Evolutionary conservation across 2,329 filamentous ascomycete species (phyloP).

Genomic region (Venturiaceae sp.): DNA sequence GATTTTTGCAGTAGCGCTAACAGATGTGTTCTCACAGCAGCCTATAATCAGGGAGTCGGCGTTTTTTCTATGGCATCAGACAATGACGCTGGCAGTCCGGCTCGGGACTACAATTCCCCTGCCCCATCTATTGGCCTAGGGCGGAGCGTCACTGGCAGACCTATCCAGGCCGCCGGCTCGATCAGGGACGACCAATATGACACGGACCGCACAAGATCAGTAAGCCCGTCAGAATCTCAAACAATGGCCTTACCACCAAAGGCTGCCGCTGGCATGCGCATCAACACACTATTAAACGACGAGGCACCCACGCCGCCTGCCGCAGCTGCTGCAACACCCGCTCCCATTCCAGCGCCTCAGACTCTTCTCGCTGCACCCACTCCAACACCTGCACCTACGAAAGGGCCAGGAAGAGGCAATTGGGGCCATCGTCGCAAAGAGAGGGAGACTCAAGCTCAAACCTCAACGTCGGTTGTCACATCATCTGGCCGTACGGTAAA

Average conservation of each 20-base stretch:
- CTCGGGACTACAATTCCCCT: constrained; percentile 17
- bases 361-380: neutral
- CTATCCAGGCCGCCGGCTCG: constrained; percentile 14
- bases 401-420: constrained; percentile 39
- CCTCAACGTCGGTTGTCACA: constrained; percentile 14
- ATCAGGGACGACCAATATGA: constrained; percentile 30
- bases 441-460: constrained; percentile 16
- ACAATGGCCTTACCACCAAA: neutral
- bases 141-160: constrained; percentile 5
- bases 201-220: constrained; percentile 24
- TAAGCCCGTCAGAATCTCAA: constrained; percentile 2
- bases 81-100: constrained; percentile 13
- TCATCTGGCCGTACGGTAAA: constrained; percentile 20
- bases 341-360: constrained; percentile 8
- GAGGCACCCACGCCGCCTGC: constrained; percentile 17
- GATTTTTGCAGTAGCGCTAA: neutral
- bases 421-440: constrained; percentile 34
- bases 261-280: constrained; percentile 28
- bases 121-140: constrained; percentile 16
- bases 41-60: neutral
- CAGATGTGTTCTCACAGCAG: neutral
- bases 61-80: constrained; percentile 4
- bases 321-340: constrained; percentile 19
- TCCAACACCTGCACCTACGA: constrained; percentile 12
- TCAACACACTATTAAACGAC: constrained; percentile 39